Conservation (phyloP, 352 stramenopile genomes). For the Pythium graminicola region DNA sequence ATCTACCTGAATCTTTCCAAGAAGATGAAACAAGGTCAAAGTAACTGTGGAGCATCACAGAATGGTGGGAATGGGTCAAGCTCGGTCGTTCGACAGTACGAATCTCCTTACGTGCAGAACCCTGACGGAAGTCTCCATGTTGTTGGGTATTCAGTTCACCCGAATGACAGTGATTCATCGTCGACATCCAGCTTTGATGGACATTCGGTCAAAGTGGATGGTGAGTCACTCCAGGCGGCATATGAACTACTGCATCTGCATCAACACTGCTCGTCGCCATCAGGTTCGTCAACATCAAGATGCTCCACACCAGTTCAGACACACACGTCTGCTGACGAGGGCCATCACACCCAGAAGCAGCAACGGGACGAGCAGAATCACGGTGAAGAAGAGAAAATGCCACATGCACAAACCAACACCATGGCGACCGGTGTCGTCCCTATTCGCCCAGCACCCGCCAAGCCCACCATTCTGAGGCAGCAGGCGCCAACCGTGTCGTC, state of each 20-base stretch:
- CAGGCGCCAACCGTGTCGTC: conserved; percentile 11
- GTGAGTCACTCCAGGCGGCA: conserved; percentile 60
- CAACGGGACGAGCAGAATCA: not conserved
- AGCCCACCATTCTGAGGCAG: conserved; percentile 20
- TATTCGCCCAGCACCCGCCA: conserved; percentile 11
- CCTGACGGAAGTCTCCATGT: conserved; percentile 15
- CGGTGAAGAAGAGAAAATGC: not conserved
- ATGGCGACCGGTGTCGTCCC: not conserved
- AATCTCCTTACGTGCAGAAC: conserved; percentile 8
- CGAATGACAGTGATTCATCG: conserved; percentile 16
- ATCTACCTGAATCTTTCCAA: conserved; percentile 80
- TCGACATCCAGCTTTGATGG: conserved; percentile 18
- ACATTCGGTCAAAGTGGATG: conserved; percentile 43
- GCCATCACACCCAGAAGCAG: conserved; percentile 2
- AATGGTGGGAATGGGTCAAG: not conserved
- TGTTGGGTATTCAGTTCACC: conserved; percentile 1
- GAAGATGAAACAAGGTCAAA: conserved; percentile 36
- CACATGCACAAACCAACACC: not conserved
- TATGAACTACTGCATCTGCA: conserved; percentile 65
- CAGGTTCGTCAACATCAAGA: conserved; percentile 6
- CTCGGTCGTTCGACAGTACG: conserved; percentile 9
- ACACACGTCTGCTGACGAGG: not conserved
- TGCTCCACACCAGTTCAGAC: conserved; percentile 11
- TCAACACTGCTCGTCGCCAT: conserved; percentile 12
- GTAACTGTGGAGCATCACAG: not conserved